Evolutionary conservation across 2,329 filamentous ascomycete species (phyloP), one percentile per base, ranked within the genome.

Genomic region (Hymenoscyphus fructigenus): DNA sequence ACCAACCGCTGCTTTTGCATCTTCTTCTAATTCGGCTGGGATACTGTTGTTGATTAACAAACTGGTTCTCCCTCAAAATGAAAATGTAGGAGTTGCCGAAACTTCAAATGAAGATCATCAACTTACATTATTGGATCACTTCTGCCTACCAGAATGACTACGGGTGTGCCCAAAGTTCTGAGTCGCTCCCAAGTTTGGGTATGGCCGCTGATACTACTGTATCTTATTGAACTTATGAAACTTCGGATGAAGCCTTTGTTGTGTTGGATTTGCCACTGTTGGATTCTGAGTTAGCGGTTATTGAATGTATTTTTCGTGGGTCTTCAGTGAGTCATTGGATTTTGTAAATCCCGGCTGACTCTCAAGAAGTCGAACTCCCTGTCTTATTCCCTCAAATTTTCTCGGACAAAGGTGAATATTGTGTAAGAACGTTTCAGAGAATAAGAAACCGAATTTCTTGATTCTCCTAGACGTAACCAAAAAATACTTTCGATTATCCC

Each of bases 221-320:
- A 76, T 56, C 81, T 80, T 63, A 88, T 79, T 57, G 83, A 84
- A 59, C 82, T 84, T 79, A 87, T 84, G 73, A 88, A 88, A 9
- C 85, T 81, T 7, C 80, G 80, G 14, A 88, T 80, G 73, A 88
- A 88, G 12, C 86, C 86, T 7, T 74, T 69, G 74, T 88, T 85
- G 71, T 84, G 69, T 9, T 77, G 72, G 7, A 87, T 77, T 78
- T 86, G 85, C 86, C 86, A 88, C 66, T 57, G 29, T 57, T 50
- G 20, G 23, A 32, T 57, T n/a, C 26, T 14, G 12, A n/a, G 17
- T 57, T n/a, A 57, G 28, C 53, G 9, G 44, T 50, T 10, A 26
- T 50, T 50, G 20, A 23, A 6, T 23, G 17, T 12, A 12, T 36
- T 15, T 36, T 15, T 15, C 14, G 10, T 15, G 14, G 2, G 14